phyloP scores from a whole-genome alignment of 176 grass and related monocot genomes.

The Tillandsia leiboldiana region DNA sequence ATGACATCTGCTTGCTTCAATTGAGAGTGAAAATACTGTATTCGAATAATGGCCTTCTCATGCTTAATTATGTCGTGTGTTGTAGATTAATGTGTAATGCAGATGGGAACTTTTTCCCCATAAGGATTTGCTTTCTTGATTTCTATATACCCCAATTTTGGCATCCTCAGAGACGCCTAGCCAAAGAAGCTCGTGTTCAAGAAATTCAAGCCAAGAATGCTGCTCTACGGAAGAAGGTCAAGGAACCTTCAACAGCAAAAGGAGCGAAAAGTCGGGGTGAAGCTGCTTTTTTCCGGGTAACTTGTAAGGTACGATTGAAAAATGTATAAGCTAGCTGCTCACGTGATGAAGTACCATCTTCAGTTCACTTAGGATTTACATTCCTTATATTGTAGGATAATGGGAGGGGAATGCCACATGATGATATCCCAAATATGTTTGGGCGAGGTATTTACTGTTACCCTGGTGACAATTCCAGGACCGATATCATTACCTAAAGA shows the following conservation, averaged over 20 bases:
- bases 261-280: constrained; percentile 67
- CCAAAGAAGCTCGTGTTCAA: constrained; percentile 87
- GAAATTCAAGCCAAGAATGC: constrained; percentile 80
- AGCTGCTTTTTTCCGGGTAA: constrained; percentile 86
- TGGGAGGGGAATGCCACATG: constrained; percentile 93
- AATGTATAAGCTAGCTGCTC: not conserved
- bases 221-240: constrained; percentile 73
- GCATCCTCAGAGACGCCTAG: constrained; percentile 65
- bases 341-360: constrained; percentile 13
- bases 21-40: no score
- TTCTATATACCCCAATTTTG: not conserved
- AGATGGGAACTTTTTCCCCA: not conserved
- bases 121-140: not conserved
- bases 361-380: not conserved
- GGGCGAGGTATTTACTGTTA: constrained; percentile 54
- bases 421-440: constrained; percentile 99
- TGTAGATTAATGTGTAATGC: not conserved
- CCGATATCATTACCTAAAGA: not conserved
- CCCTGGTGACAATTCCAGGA: not conserved
- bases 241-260: constrained; percentile 48
- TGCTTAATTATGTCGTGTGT: not conserved
- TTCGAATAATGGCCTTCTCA: not conserved
- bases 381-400: constrained; percentile 51
- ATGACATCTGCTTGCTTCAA: no score
- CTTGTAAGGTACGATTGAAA: constrained; percentile 66